Percentiles rank a stretch among this genome's conserved stretches.
phyloP scores from a whole-genome alignment of 2,329 filamentous ascomycete genomes.

The Zelopaecilomyces penicillatus region DNA sequence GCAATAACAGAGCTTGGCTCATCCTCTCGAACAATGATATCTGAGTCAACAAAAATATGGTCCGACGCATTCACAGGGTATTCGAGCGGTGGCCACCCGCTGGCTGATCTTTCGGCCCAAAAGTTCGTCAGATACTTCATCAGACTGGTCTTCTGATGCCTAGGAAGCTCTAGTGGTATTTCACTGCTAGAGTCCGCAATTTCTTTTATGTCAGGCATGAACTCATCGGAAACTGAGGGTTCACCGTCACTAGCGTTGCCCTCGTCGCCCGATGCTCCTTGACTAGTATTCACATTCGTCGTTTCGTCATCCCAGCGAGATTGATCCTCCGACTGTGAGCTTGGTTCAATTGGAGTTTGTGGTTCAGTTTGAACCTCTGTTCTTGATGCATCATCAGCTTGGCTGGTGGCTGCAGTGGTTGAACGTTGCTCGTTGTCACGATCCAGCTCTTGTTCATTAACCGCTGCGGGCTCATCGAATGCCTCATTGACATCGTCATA shows the following conservation, averaged over 20 bases:
- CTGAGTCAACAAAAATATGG: slow-evolving; percentile 93
- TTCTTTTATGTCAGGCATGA: slow-evolving; percentile 54
- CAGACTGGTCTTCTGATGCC: slow-evolving; percentile 84
- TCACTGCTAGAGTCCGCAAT: slow-evolving; percentile 55
- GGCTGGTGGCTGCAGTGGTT: slow-evolving; percentile 15
- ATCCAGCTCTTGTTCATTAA: slow-evolving; percentile 34
- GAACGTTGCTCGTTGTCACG: slow-evolving; percentile 10
- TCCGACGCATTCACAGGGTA: slow-evolving; percentile 84
- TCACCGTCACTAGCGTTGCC: slow-evolving; percentile 64
- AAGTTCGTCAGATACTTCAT: slow-evolving; percentile 96
- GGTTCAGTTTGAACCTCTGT: slow-evolving; percentile 13
- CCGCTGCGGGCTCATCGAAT: slow-evolving; percentile 67
- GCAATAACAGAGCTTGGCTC: slow-evolving; percentile 95
- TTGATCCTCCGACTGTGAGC: slow-evolving; percentile 15
- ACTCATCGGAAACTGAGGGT: slow-evolving; percentile 58
- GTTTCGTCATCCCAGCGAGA: slow-evolving; percentile 20
- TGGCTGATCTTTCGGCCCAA: slow-evolving; percentile 95
- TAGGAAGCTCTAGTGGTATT: slow-evolving; percentile 67
- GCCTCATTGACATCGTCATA: slow-evolving; percentile 92
- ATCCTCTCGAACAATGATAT: slow-evolving; percentile 95
- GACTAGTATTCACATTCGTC: slow-evolving; percentile 24
- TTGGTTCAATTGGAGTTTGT: slow-evolving; percentile 15
- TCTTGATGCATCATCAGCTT: slow-evolving; percentile 21
- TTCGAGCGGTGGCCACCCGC: slow-evolving; percentile 84
- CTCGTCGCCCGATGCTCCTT: slow-evolving; percentile 62